A percentile compares a stretch with the other conserved stretches of the same genome.
These are phyloP conservation scores for Suaeda aralocaspica DNA, from an alignment of 148 eudicot genomes.

Conservation along the genomic window DNA sequence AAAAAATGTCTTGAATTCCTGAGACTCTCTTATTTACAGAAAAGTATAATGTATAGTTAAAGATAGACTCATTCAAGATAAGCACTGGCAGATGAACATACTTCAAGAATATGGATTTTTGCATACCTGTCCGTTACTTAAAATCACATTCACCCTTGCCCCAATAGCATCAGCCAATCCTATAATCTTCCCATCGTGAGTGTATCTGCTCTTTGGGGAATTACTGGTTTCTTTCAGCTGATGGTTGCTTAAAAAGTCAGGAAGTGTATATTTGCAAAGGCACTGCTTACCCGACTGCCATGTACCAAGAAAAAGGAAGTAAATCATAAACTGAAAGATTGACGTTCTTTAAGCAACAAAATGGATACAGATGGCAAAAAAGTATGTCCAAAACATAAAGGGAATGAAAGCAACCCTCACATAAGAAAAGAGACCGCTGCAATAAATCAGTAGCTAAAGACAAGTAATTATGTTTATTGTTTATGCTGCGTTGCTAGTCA, in stretches of 20 bases:
- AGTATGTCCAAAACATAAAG: background rate
- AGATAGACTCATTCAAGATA: background rate
- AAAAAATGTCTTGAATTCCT: background rate
- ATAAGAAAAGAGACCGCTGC: background rate
- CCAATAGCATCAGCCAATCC: conserved; percentile 90
- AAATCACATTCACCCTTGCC: conserved; percentile 59
- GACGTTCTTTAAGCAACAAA: background rate
- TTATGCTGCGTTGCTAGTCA: too few relatives aligned
- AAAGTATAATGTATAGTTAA: background rate
- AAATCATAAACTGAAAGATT: background rate
- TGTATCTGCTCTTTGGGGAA: conserved; percentile 35
- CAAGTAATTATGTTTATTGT: too few relatives aligned
- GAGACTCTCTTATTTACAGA: background rate
- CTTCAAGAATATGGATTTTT: background rate
- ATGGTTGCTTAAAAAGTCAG: conserved; percentile 38
- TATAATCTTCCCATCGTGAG: conserved; percentile 45
- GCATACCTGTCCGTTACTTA: conserved; percentile 78
- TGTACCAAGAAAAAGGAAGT: conserved; percentile 10
- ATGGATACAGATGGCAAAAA: background rate
- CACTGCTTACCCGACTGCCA: conserved; percentile 90
- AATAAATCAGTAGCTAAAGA: too few relatives aligned
- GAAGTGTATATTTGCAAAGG: conserved; percentile 68
- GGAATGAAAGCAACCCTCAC: too few relatives aligned
- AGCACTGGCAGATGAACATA: conserved; percentile 5
- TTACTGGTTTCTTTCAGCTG: conserved; percentile 30